Evolutionary conservation across 164 flowering plant species (phyloP), one percentile per base, ranked within the genome.

Genomic region (Paratinospora sagittata): DNA sequence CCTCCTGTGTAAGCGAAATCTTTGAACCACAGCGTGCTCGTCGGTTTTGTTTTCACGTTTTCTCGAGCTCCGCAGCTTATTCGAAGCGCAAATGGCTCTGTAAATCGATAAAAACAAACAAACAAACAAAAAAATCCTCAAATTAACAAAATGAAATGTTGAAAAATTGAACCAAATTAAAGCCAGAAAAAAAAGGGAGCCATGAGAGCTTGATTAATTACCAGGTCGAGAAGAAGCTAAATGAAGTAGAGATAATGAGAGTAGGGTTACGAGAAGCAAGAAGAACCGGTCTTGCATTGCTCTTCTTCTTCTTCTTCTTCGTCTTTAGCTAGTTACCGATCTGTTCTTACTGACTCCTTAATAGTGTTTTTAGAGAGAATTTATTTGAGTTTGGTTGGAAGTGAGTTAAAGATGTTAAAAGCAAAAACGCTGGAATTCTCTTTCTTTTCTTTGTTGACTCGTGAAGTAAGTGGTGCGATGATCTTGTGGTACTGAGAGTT

Each of bases 1-100:
- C 99, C 99, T 61, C 98, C 99, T 0, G 95, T 91, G 74, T 91
- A 95, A 17, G 83, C 96, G 78, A 86, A 88, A 78, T 95, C 99
- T 78, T 87, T 95, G 75, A 47, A 78, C 99, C 34, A 95, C 0
- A 80, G 79, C 5, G 98, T 83, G 78, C 87, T 84, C 62, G 93
- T 86, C 49, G 92, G 98, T 9, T 69, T 21, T 0, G 93, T 86
- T 17, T 69, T 84, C 27, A 86, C 81, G 75, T 93, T 78, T 45
- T 80, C 11, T 21, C 93, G 92, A 67, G 98, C 89, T 67, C 99
- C 99, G 77, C 99, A 95, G 82, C 98, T 95, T 78, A 95, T 86
- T 67, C 99, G 91, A 84, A 95, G 66, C 13, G 85, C 90, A 82
- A 69, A 90, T 72, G 99, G 99, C 26, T 76, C 99, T 95, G 89